Base-by-base conservation (phyloP, 257 asterid species). In the Nicotiana knightiana region DNA sequence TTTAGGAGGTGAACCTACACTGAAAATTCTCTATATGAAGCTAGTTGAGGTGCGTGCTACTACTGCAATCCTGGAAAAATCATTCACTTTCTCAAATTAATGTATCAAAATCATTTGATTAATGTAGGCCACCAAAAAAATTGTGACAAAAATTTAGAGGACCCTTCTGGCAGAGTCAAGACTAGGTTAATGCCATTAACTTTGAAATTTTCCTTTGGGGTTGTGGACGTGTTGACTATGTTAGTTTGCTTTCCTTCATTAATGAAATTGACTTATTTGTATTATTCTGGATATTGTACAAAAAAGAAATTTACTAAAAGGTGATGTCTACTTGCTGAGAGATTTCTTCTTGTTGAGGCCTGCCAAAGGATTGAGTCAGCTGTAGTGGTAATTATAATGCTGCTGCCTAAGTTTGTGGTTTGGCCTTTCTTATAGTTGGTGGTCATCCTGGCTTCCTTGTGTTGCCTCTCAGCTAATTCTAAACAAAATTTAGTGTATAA, bases 1-100 rank as follows among this genome's bases (percentile, higher is more conserved):
- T 79, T 87, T 96, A 89, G 99, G 99, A 62, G 99, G 99, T 35
- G 97, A 96, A 88, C 92, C 91, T 76, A 83, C 98, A 9, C 87
- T 94, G 85, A 91, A 88, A 89, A 91, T 96, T 87, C 96, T 96
- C 80, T 93, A 91, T 86, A 79, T 90, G 92, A 96, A 92, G 93
- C 95, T 96, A 82, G 90, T 92, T 78, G 98, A 96, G 99, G 99
- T 96, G 77, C 59, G 59, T 82, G 81, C 63, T 81, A 83, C 71
- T 63, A 70, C 48, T 65, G 62, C 87, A 71, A 75, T 67, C 76
- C 81, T 84, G 78, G 64, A 59, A 59, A 39, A 80, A 11, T 82
- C 62, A 37, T 67, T 30, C 46, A 65, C 57, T 83, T 84, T 39
- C 17, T n/a, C 61, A 81, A 67, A 61, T 35, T 43, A 65, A 9